Percentiles rank a stretch among this genome's conserved stretches.
These are phyloP conservation scores for Globisporangium alternatum DNA, from an alignment of 352 stramenopile species.

Conservation along the genomic window DNA sequence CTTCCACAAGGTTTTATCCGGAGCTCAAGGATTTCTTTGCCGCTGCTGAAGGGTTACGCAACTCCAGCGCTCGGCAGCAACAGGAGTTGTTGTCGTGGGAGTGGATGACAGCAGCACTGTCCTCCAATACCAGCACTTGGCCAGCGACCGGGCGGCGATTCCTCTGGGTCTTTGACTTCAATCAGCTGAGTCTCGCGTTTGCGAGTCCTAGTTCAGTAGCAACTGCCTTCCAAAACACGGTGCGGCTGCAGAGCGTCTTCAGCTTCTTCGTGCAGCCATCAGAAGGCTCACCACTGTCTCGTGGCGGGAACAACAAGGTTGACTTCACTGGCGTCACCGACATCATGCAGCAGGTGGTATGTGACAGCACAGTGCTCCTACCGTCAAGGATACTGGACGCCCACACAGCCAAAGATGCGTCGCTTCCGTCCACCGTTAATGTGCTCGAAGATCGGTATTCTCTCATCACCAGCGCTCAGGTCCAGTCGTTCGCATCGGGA, in stretches of 20 bases:
- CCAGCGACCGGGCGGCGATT: constrained; percentile 23
- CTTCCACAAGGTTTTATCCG: constrained; percentile 10
- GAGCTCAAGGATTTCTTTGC: constrained; percentile 20
- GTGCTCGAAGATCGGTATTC: constrained; percentile 22
- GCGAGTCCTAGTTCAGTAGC: constrained; percentile 4
- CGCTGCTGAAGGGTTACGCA: constrained; percentile 12
- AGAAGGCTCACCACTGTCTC: constrained; percentile 1
- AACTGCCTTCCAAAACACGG: constrained; percentile 13
- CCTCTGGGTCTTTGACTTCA: constrained; percentile 17
- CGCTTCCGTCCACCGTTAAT: constrained; percentile 20
- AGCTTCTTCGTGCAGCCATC: constrained; percentile 26
- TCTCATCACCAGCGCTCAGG: constrained; percentile 23
- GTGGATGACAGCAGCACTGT: constrained; percentile 6
- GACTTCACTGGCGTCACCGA: constrained; percentile 4
- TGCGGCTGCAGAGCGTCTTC: constrained; percentile 28
- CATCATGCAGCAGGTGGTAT: constrained; percentile 25
- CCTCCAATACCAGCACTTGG: constrained; percentile 21
- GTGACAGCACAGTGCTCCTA: constrained; percentile 16
- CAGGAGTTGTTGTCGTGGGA: constrained; percentile 9
- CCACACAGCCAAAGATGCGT: constrained; percentile 26
- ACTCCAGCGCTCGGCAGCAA: not conserved
- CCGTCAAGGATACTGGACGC: constrained; percentile 27
- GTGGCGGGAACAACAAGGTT: constrained; percentile 1
- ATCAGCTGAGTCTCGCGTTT: constrained; percentile 13
- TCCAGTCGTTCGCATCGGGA: constrained; percentile 24